Conservation (phyloP, 2,329 filamentous ascomycete species). For the Clonostachys rosea region DNA sequence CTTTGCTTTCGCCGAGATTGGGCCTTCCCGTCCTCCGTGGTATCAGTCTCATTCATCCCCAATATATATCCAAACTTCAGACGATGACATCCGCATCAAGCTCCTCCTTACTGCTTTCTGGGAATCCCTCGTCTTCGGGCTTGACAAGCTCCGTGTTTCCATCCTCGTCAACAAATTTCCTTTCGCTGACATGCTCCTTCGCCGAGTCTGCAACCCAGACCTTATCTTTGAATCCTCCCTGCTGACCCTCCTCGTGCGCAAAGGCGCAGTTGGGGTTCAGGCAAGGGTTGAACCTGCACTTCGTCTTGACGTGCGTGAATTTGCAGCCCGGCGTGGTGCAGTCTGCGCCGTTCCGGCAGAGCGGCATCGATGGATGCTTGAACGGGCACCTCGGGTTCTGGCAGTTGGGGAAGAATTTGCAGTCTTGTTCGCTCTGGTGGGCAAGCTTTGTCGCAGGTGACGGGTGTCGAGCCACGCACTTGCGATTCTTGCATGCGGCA, state of each 20-base stretch:
- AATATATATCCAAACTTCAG: constrained; percentile 3
- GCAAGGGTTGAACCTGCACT: constrained; percentile 90
- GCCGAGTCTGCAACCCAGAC: constrained; percentile 71
- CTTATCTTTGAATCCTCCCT: constrained; percentile 80
- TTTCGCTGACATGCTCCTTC: constrained; percentile 73
- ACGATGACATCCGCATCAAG: constrained; percentile 30
- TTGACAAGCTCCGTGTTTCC: constrained; percentile 69
- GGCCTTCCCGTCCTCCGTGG: no score
- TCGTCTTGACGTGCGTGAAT: constrained; percentile 79
- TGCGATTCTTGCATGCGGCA: constrained; percentile 90
- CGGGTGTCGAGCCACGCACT: constrained; percentile 88
- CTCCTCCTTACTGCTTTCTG: constrained; percentile 28
- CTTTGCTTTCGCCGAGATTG: no score
- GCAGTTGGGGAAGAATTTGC: constrained; percentile 89
- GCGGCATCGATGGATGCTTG: constrained; percentile 79
- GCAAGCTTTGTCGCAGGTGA: constrained; percentile 78
- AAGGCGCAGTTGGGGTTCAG: constrained; percentile 83
- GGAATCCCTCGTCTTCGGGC: constrained; percentile 37
- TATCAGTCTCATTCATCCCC: no score
- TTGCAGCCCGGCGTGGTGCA: constrained; percentile 80
- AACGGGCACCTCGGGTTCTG: constrained; percentile 85
- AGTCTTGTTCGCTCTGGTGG: constrained; percentile 80
- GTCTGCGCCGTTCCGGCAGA: constrained; percentile 87
- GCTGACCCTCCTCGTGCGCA: constrained; percentile 88
- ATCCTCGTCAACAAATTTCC: constrained; percentile 76